Percentiles rank a stretch among this genome's conserved stretches.
Evolutionary conservation across 225 moss, liverwort and hornwort species (phyloP).

Genomic region (Antitrichia curtipendula): DNA sequence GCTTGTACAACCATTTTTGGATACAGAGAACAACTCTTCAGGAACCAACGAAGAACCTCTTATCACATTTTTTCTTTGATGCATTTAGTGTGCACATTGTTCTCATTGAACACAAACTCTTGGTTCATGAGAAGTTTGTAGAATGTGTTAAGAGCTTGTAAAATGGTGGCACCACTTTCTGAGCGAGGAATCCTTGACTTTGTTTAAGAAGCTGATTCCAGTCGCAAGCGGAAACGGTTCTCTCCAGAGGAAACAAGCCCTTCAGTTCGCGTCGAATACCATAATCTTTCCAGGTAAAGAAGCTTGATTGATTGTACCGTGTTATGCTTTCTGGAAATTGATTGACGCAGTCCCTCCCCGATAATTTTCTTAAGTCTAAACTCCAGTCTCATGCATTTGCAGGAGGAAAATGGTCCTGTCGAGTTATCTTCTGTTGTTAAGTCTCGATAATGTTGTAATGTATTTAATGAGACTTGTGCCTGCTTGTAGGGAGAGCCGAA

Average conservation of each 20-base stretch:
- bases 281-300: constrained; percentile 27
- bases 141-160: not conserved
- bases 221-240: constrained; percentile 33
- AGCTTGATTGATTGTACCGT: not conserved
- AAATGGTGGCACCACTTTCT: not conserved
- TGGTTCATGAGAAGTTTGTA: not conserved
- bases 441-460: not conserved
- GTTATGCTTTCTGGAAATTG: not conserved
- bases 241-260: constrained; percentile 20
- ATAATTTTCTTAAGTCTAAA: not conserved
- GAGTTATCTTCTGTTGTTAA: not conserved
- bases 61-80: not conserved
- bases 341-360: not conserved
- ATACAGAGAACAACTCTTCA: not conserved
- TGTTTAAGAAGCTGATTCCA: constrained; percentile 15
- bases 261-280: constrained; percentile 37
- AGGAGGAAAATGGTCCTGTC: not conserved
- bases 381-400: not conserved
- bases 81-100: not conserved
- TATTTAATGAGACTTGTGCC: not conserved
- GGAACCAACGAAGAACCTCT: not conserved
- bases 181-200: constrained; percentile 18
- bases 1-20: not conserved
- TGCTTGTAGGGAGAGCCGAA: constrained; percentile 65
- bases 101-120: not conserved